Evolutionary conservation across 2,329 filamentous ascomycete species (phyloP), one percentile per base, ranked within the genome.

Genomic region (Trichoderma endophyticum): DNA sequence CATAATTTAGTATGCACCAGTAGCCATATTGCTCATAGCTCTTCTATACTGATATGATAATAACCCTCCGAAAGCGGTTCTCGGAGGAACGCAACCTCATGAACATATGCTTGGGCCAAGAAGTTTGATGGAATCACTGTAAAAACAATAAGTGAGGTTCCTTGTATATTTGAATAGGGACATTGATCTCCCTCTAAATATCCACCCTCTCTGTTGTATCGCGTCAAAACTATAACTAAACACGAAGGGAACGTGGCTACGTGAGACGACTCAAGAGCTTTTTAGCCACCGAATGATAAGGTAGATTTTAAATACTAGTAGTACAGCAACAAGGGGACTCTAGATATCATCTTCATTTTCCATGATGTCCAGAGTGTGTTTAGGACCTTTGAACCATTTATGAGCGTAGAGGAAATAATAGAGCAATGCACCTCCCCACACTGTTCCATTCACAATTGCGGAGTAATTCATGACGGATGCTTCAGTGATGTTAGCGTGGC

Each of bases 401-500:
- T 68, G 65, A 2, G 65, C 65, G 3, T 32, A 68, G 11, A 30
- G 7, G 26, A 43, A 68, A 18, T 68, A 48, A 43, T 68, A 68
- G 7, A 60, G 65, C 28, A 68, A 21, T 26, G 65, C 54, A 11
- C 65, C 65, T 32, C 65, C 65, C 54, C 54, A 68, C 18, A 68
- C 54, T 15, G 54, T 32, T 11, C 65, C 65, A 24, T 59, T 68
- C 9, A 68, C 65, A 11, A 60, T 12, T 59, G 65, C 28, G 28
- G 65, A 59, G 6, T 60, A 68, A 24, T 68, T 68, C 65, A 68
- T 68, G 54, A 68, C 34, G 21, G 54, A 30, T 43, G 65, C 65
- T 68, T 15, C 3, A 9, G n/a, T 28, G 6, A 30, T 30, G 34
- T 68, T 18, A 60, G 26, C 11, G 57, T 11, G 6, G 12, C 6